These are phyloP conservation scores for Euclidium syriacum DNA, from an alignment of 345 rosid genomes.

Conservation along the genomic window DNA sequence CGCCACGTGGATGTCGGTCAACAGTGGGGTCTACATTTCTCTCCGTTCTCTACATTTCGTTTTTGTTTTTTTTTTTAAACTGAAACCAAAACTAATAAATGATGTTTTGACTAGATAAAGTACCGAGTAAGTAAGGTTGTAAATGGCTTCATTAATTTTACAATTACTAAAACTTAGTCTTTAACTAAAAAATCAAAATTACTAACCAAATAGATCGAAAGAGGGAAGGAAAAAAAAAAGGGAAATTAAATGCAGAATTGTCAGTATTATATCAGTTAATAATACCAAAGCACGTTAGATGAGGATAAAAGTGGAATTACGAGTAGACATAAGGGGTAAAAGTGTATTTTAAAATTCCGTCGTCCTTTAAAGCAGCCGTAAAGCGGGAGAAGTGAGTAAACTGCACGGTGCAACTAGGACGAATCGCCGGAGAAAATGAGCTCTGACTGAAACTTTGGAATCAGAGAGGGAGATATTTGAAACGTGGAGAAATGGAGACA, in stretches of 20 bases:
- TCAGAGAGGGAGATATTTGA: background rate
- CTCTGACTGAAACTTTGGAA: no score
- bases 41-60: no score
- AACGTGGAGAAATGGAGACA: slow-evolving; percentile 31
- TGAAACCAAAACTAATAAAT: no score
- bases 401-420: slow-evolving; percentile 19
- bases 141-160: no score
- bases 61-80: no score
- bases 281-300: background rate
- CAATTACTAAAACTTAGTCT: no score
- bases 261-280: background rate
- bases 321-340: slow-evolving; percentile 20
- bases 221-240: background rate
- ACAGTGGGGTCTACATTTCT: slow-evolving; percentile 4
- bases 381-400: slow-evolving; percentile 61
- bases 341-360: slow-evolving; percentile 24
- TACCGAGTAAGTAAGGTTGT: no score
- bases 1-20: slow-evolving; percentile 21
- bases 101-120: background rate
- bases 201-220: background rate
- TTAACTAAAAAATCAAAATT: no score
- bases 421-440: no score
- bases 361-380: slow-evolving; percentile 52
- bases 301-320: background rate
- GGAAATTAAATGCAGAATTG: slow-evolving; percentile 3